Percentiles rank a stretch among this genome's conserved stretches.
Evolutionary conservation across 495 filamentous ascomycete genomes (phyloP).

Genomic region (Lepidopterella palustris): DNA sequence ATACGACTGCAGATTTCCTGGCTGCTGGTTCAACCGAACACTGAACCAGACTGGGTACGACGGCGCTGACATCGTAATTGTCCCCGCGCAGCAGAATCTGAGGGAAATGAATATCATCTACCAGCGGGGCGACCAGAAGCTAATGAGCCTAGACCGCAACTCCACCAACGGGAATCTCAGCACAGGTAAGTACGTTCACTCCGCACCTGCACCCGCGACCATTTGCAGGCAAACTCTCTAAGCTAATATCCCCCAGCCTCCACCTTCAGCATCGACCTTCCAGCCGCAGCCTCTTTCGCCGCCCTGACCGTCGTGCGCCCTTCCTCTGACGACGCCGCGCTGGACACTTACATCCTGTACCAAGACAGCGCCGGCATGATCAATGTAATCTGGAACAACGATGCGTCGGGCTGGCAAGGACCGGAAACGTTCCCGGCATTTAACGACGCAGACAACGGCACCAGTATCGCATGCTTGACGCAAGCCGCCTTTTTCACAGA

Average conservation of each 20-base stretch:
- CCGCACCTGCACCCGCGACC: neutral
- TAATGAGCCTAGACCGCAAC: neutral
- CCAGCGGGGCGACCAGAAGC: neutral
- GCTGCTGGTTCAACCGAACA: neutral
- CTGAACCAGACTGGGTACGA: neutral
- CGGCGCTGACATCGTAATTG: neutral
- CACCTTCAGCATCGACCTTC: neutral
- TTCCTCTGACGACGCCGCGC: neutral
- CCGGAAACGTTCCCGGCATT: conserved; percentile 1
- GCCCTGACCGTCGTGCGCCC: neutral
- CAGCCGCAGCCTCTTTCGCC: neutral
- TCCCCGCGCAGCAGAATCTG: neutral
- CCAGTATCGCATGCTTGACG: conserved; percentile 1
- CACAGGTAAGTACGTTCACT: neutral
- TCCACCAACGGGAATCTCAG: neutral
- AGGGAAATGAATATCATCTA: neutral
- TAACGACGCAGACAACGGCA: conserved; percentile 2
- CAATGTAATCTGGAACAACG: neutral
- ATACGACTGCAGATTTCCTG: neutral
- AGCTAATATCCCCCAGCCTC: neutral
- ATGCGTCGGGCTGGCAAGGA: conserved; percentile 1
- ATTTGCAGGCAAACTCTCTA: neutral
- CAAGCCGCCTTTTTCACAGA: neutral
- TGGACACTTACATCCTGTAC: conserved; percentile 4
- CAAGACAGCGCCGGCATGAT: conserved; percentile 1